A percentile compares a stretch with the other conserved stretches of the same genome.
phyloP scores from a whole-genome alignment of 441 rosid genomes.

The Euphorbia schlechtendalii region DNA sequence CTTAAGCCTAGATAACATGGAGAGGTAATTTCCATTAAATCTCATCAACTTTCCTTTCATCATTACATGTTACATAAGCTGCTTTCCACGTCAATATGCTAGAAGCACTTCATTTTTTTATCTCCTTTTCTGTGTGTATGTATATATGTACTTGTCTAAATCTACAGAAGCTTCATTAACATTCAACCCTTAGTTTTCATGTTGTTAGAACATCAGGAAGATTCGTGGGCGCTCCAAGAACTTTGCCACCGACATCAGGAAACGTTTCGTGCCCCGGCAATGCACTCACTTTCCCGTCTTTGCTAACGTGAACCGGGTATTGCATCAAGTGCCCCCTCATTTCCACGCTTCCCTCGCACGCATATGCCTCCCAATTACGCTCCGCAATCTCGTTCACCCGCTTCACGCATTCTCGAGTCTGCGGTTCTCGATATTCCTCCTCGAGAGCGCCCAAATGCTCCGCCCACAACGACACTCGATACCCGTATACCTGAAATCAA shows the following conservation, averaged over 20 bases:
- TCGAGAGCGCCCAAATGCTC: conserved; percentile 44
- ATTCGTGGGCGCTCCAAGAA: conserved; percentile 51
- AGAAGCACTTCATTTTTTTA: too few relatives aligned
- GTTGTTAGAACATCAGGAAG: conserved; percentile 59
- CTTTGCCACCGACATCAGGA: conserved; percentile 61
- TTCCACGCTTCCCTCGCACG: conserved; percentile 25
- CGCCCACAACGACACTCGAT: conserved; percentile 54
- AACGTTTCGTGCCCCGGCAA: conserved; percentile 38
- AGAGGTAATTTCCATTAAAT: too few relatives aligned
- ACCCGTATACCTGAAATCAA: conserved; percentile 41
- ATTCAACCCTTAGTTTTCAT: conserved; percentile 2
- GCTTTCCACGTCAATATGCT: too few relatives aligned
- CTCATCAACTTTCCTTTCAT: too few relatives aligned
- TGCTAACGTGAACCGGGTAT: conserved; percentile 38
- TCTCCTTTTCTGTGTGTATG: neutral
- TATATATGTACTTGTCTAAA: neutral
- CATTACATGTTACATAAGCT: too few relatives aligned
- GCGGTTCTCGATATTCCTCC: conserved; percentile 34
- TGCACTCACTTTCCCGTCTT: conserved; percentile 32
- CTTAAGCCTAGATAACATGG: too few relatives aligned
- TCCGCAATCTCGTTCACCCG: conserved; percentile 31
- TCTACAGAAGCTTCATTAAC: neutral
- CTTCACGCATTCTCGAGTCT: conserved; percentile 32
- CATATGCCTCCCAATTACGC: conserved; percentile 41
- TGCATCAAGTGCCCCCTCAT: conserved; percentile 67